Evolutionary conservation across 2,329 filamentous ascomycete species (phyloP).

Genomic region (Catunica adiposa): DNA sequence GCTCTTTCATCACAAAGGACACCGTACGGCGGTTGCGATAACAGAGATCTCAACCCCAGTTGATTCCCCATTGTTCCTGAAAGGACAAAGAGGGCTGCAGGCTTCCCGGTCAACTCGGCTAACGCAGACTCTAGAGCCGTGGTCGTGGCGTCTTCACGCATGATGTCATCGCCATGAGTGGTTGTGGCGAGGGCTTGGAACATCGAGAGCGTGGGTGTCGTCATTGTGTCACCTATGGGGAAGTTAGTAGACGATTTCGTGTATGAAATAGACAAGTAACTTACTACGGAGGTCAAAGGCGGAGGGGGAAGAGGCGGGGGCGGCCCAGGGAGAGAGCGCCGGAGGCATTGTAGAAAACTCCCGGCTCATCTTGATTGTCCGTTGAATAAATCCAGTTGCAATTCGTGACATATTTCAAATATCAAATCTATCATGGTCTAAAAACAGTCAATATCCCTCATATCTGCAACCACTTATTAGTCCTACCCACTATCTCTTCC

Average conservation of each 20-base stretch:
- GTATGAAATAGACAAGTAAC: constrained; percentile 9
- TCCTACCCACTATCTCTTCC: background rate
- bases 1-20: constrained; percentile 64
- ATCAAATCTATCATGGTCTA: too few relatives aligned
- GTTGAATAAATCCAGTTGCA: too few relatives aligned
- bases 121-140: constrained; percentile 58
- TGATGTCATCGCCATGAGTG: constrained; percentile 71
- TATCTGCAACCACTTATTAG: too few relatives aligned
- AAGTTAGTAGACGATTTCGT: background rate
- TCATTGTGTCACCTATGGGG: constrained; percentile 37
- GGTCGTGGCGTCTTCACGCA: constrained; percentile 64
- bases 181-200: constrained; percentile 59
- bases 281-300: constrained; percentile 27
- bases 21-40: constrained; percentile 63
- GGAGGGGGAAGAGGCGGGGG: constrained; percentile 18
- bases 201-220: constrained; percentile 67
- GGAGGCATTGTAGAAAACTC: background rate
- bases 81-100: constrained; percentile 63
- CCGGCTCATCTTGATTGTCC: background rate
- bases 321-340: constrained; percentile 18
- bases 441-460: too few relatives aligned
- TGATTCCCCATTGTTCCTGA: constrained; percentile 95
- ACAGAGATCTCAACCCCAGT: constrained; percentile 59
- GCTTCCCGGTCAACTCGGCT: constrained; percentile 56
- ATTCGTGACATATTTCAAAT: too few relatives aligned